Evolutionary conservation across 306 rosid species (phyloP).

Genomic region (Cucurbita moschata): DNA sequence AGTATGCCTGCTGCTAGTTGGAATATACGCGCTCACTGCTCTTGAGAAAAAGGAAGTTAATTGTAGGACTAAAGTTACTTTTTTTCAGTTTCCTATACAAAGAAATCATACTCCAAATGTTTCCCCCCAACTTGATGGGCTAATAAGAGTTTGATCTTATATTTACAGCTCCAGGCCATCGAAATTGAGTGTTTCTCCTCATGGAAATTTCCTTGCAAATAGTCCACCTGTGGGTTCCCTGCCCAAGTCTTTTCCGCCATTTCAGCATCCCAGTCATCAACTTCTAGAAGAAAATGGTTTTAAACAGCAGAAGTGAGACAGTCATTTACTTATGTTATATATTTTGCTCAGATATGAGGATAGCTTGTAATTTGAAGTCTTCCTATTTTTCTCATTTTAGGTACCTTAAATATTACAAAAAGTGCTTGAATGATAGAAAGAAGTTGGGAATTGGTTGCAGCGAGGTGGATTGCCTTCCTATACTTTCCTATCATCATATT

Average conservation of each 20-base stretch:
- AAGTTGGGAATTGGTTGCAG: conserved; percentile 96
- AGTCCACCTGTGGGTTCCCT: conserved; percentile 95
- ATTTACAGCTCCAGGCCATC: conserved; percentile 58
- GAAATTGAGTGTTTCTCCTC: conserved; percentile 76
- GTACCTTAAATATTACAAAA: conserved; percentile 65
- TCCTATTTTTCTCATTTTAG: conserved; percentile 36
- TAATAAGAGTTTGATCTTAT: conserved; percentile 17
- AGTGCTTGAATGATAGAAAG: conserved; percentile 81
- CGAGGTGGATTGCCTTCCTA: conserved; percentile 51
- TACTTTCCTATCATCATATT: not conserved
- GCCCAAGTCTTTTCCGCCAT: conserved; percentile 89
- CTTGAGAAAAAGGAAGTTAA: conserved; percentile 2
- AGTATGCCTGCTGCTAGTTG: not conserved
- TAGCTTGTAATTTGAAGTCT: conserved; percentile 10
- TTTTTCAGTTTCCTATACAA: conserved; percentile 4
- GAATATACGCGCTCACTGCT: not conserved
- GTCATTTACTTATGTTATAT: conserved; percentile 8
- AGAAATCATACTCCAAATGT: not conserved
- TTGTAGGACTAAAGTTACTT: conserved; percentile 6
- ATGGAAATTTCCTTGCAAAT: conserved; percentile 46
- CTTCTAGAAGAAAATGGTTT: conserved; percentile 93
- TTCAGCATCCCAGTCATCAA: conserved; percentile 99
- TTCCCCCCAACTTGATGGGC: conserved; percentile 4
- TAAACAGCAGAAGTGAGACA: conserved; percentile 74
- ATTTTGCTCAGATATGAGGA: not conserved